Evolutionary conservation across 164 flowering plant genomes (phyloP).

Genomic region (Tetracentron sinense): DNA sequence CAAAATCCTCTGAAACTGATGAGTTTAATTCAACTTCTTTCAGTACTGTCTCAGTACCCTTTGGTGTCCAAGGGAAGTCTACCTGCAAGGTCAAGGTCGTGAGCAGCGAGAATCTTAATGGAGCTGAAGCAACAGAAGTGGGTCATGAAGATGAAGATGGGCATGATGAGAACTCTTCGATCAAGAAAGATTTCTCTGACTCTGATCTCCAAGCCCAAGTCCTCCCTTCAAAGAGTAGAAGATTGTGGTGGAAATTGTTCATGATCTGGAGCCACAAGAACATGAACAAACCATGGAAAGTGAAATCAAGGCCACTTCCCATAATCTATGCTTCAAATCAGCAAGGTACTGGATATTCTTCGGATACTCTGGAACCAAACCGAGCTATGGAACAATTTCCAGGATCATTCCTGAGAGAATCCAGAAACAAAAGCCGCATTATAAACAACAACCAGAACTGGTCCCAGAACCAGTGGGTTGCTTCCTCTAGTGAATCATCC

Average conservation of each 20-base stretch:
- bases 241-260: constrained; percentile 90
- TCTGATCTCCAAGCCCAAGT: constrained; percentile 66
- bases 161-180: constrained; percentile 47
- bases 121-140: constrained; percentile 34
- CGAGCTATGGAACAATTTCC: constrained; percentile 36
- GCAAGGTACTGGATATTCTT: constrained; percentile 77
- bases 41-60: constrained; percentile 35
- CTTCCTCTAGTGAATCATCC: constrained; percentile 65
- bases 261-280: constrained; percentile 96
- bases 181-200: constrained; percentile 55
- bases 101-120: constrained; percentile 35
- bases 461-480: constrained; percentile 91
- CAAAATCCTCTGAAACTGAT: constrained; percentile 21
- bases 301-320: constrained; percentile 18
- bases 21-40: constrained; percentile 34
- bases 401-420: constrained; percentile 35
- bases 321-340: constrained; percentile 28
- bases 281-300: constrained; percentile 29
- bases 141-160: constrained; percentile 90
- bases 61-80: constrained; percentile 21
- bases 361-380: constrained; percentile 72
- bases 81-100: constrained; percentile 39
- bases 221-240: constrained; percentile 78
- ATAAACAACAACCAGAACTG: constrained; percentile 26
- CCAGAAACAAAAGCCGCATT: constrained; percentile 13